Conservation (phyloP, 208 protist genomes). For the Trypanosomatidae sp. region DNA sequence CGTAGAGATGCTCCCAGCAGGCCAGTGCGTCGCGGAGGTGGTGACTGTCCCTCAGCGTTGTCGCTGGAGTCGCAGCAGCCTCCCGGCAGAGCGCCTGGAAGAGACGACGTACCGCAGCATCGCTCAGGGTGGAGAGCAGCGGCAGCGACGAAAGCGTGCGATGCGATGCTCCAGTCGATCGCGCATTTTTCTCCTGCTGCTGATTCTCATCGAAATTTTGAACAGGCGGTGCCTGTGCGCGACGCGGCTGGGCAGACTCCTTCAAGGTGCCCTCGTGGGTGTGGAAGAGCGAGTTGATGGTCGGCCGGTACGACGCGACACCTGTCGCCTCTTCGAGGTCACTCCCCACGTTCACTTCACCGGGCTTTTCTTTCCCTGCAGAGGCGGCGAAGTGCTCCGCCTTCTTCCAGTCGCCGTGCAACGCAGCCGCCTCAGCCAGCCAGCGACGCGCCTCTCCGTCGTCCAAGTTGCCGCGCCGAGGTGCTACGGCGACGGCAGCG, state of each 20-base stretch:
- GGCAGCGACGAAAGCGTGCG: background rate
- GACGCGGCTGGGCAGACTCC: background rate
- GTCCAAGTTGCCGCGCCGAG: too few species aligned
- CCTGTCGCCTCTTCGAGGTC: background rate
- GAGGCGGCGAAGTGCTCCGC: conserved; percentile 10
- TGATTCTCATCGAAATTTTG: too few species aligned
- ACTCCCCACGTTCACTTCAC: background rate
- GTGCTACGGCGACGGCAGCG: too few species aligned
- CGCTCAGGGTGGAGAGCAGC: conserved; percentile 12
- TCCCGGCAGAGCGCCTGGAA: conserved; percentile 20
- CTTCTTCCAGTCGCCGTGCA: conserved; percentile 45
- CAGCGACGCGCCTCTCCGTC: conserved; percentile 33
- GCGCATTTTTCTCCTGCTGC: too few species aligned
- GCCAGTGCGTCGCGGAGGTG: conserved; percentile 6
- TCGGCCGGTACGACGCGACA: background rate
- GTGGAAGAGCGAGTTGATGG: conserved; percentile 25
- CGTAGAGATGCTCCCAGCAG: conserved; percentile 34
- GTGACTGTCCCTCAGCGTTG: background rate
- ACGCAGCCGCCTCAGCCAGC: conserved; percentile 79
- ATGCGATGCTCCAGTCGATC: too few species aligned
- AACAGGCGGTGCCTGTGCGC: background rate
- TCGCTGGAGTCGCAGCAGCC: too few species aligned
- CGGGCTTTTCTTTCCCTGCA: background rate
- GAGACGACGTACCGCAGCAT: conserved; percentile 24
- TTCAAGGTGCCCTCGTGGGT: background rate